Evolutionary conservation across 495 filamentous ascomycete genomes (phyloP).

Genomic region (Penicillium odoratum): DNA sequence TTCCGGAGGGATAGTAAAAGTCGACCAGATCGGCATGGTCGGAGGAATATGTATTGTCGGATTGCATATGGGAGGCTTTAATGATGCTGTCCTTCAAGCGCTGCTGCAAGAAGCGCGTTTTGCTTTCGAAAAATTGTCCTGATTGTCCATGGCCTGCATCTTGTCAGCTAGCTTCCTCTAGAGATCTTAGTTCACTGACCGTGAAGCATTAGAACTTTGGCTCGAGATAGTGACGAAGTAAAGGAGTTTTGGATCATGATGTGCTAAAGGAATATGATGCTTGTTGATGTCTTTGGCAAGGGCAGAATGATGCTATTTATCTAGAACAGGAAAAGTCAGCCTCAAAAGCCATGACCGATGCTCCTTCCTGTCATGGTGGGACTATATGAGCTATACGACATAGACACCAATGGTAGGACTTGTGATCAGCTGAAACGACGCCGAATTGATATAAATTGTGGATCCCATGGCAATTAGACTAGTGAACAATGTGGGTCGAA

Average conservation of each 20-base stretch:
- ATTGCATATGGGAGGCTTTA: neutral
- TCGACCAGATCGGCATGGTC: neutral
- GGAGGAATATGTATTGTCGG: neutral
- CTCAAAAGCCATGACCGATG: too few species aligned
- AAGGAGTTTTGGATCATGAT: neutral
- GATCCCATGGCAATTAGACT: too few species aligned
- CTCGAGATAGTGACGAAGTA: neutral
- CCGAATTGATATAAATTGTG: too few species aligned
- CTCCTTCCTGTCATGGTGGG: too few species aligned
- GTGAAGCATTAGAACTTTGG: neutral
- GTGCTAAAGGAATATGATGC: neutral
- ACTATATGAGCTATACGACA: too few species aligned
- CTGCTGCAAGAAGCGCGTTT: neutral
- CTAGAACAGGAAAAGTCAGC: too few species aligned
- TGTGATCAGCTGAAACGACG: too few species aligned
- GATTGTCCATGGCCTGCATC: neutral
- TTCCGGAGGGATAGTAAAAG: neutral
- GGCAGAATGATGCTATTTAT: too few species aligned
- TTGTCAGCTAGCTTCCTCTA: neutral
- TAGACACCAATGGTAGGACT: too few species aligned
- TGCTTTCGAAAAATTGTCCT: neutral
- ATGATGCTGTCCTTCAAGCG: neutral
- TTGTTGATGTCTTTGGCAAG: too few species aligned
- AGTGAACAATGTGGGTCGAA: too few species aligned
- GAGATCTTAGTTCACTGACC: neutral